These are phyloP conservation scores for Ailanthus altissimus DNA, from an alignment of 345 rosid genomes.

Conservation along the genomic window DNA sequence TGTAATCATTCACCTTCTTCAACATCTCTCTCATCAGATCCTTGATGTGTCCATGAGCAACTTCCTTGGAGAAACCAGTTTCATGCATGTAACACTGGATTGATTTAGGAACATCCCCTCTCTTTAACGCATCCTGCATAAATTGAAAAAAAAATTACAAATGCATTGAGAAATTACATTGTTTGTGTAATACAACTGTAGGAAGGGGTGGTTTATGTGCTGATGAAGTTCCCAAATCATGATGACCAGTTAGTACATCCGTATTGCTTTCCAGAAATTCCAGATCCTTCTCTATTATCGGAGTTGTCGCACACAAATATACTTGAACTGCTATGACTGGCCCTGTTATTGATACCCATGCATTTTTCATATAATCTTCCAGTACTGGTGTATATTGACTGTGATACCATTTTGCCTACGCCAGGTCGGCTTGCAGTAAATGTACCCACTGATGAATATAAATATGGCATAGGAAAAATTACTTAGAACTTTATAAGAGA, in stretches of 20 bases:
- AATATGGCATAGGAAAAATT: neutral
- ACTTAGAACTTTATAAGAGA: neutral
- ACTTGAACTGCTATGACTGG: constrained; percentile 8
- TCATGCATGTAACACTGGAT: constrained; percentile 45
- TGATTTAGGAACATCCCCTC: constrained; percentile 38
- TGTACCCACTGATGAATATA: constrained; percentile 28
- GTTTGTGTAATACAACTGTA: neutral
- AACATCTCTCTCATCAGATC: constrained; percentile 19
- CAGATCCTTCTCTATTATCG: constrained; percentile 4
- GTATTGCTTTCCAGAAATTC: constrained; percentile 4
- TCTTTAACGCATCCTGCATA: constrained; percentile 28
- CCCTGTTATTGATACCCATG: constrained; percentile 21
- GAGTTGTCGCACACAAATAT: constrained; percentile 5
- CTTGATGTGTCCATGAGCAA: constrained; percentile 27
- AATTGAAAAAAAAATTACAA: neutral
- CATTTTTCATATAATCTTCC: constrained; percentile 31
- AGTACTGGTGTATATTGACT: neutral
- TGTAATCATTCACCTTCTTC: constrained; percentile 29
- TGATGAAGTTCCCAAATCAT: constrained; percentile 32
- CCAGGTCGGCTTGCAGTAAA: constrained; percentile 23
- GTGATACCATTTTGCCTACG: constrained; percentile 33
- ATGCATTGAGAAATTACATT: neutral
- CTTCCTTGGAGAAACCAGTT: constrained; percentile 32
- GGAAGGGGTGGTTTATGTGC: neutral
- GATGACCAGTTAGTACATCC: constrained; percentile 8